Percentiles rank a stretch among this genome's conserved stretches.
Conservation (phyloP, 2,329 filamentous ascomycete genomes). For the Hypocrella siamensis region DNA sequence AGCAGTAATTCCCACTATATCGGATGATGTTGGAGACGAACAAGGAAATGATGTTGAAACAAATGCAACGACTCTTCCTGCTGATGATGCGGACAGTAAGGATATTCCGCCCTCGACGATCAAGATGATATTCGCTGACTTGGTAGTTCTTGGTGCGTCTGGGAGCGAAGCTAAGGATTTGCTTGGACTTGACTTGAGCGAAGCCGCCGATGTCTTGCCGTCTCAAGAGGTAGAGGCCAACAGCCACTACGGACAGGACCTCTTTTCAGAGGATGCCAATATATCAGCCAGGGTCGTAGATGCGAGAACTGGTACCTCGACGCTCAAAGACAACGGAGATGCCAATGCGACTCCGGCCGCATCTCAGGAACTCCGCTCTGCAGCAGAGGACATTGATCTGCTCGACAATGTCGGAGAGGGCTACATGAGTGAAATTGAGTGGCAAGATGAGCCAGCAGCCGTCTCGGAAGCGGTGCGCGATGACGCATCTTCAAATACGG, state of each 20-base stretch:
- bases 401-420: constrained; percentile 1
- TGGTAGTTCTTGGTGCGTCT: not conserved
- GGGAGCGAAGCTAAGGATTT: constrained; percentile 1
- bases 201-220: not conserved
- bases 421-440: constrained; percentile 7
- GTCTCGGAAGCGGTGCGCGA: not conserved
- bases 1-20: no score
- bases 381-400: not conserved
- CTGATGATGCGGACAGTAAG: not conserved
- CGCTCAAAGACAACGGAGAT: constrained; percentile 15
- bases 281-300: not conserved
- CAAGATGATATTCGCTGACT: not conserved
- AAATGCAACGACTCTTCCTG: no score
- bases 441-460: constrained; percentile 6
- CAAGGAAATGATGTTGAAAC: no score
- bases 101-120: not conserved
- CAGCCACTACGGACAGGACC: constrained; percentile 10
- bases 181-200: constrained; percentile 2
- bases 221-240: not conserved
- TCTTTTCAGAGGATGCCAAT: constrained; percentile 1
- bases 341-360: constrained; percentile 8
- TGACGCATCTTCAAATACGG: constrained; percentile 1
- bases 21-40: no score
- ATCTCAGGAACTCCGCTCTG: not conserved
- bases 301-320: constrained; percentile 1